Evolutionary conservation across 192 early-diverging fungal species (phyloP).

Genomic region (Umbelopsis sp.): DNA sequence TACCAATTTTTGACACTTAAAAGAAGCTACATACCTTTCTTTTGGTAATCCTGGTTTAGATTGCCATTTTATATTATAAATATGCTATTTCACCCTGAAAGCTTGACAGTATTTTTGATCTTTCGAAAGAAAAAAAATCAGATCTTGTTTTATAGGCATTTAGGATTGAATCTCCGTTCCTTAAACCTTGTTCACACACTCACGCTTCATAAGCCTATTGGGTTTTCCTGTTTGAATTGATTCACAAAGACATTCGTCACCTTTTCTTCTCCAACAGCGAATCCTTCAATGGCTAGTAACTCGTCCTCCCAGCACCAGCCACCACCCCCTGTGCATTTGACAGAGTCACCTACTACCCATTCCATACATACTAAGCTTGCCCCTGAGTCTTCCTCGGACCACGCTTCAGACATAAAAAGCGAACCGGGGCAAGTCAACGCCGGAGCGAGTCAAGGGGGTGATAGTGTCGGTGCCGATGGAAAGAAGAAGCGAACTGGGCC

Average conservation of each 20-base stretch:
- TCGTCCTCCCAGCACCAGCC: not conserved
- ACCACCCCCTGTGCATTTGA: slow-evolving; percentile 11
- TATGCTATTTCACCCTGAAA: no score
- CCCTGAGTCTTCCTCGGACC: slow-evolving; percentile 16
- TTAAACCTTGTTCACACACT: slow-evolving; percentile 21
- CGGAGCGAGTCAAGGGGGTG: not conserved
- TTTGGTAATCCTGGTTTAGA: no score
- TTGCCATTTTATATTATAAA: no score
- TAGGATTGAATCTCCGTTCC: not conserved
- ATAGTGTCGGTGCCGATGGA: slow-evolving; percentile 41
- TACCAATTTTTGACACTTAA: no score
- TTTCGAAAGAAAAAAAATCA: not conserved
- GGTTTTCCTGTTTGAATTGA: not conserved
- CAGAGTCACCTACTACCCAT: slow-evolving; percentile 8
- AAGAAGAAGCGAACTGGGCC: slow-evolving; percentile 64
- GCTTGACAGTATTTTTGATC: no score
- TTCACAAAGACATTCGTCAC: not conserved
- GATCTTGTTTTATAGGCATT: not conserved
- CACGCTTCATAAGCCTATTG: slow-evolving; percentile 13
- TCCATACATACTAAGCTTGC: slow-evolving; percentile 7
- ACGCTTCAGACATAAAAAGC: not conserved
- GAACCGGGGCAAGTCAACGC: not conserved
- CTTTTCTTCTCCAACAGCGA: not conserved
- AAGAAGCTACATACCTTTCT: no score
- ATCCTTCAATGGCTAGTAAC: not conserved